Evolutionary conservation across 1,139 yeast genomes (phyloP).

Genomic region (Candida sojae): DNA sequence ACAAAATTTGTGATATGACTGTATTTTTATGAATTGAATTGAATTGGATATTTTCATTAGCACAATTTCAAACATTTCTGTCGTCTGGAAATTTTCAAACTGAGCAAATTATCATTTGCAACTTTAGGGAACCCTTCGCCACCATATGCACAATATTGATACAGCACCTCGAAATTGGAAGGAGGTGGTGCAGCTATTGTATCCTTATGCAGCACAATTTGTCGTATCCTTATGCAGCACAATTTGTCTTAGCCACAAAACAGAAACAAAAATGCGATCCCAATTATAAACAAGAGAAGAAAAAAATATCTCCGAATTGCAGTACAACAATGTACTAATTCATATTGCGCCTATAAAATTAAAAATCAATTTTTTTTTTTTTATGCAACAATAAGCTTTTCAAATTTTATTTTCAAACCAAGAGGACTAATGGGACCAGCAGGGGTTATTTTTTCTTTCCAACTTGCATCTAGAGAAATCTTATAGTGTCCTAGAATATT

Average conservation of each 20-base stretch:
- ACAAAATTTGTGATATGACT: background rate
- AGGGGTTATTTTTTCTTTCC: conserved; percentile 57
- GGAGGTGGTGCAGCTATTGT: too few species aligned
- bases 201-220: too few species aligned
- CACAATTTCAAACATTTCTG: too few species aligned
- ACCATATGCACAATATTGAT: too few species aligned
- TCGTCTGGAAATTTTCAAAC: background rate
- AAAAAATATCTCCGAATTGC: background rate
- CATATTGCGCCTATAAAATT: background rate
- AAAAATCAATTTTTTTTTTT: background rate
- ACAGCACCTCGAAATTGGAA: too few species aligned
- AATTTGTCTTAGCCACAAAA: too few species aligned
- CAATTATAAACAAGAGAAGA: too few species aligned
- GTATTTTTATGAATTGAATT: background rate
- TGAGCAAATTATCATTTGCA: conserved; percentile 3
- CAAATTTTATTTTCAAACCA: conserved; percentile 18
- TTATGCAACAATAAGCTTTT: conserved; percentile 9
- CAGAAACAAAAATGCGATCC: too few species aligned
- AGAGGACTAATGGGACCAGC: conserved; percentile 32
- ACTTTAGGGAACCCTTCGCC: background rate
- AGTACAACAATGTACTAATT: background rate
- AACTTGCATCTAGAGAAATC: conserved; percentile 38
- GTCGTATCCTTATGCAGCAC: too few species aligned
- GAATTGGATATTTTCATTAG: background rate
- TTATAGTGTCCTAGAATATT: conserved; percentile 36